Base-by-base conservation (phyloP, 495 filamentous ascomycete genomes). In the Bacidia rubella region DNA sequence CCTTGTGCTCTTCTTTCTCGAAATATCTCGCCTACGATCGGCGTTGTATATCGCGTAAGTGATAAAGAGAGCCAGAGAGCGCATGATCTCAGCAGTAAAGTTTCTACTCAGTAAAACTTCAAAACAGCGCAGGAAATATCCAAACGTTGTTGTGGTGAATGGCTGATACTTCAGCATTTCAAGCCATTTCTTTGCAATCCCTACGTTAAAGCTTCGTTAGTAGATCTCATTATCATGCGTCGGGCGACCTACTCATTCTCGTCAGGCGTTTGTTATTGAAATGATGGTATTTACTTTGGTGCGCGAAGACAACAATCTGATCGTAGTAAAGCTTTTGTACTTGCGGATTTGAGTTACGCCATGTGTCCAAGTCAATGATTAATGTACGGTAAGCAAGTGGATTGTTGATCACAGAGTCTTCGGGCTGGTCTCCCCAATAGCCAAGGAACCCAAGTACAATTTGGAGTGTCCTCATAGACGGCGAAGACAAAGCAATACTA, bases 361-460 rank as follows among this genome's bases (percentile, higher is more conserved):
- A 98, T 35, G 83, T 78, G 57, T 97, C 90, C 58, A 87, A 79
- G 67, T 98, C 92, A 40, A 97, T 85, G 21, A 98, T 71, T 26
- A 98, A 74, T 40, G 95, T 78, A 44, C 93, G 79, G 66, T 95
- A 97, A 2, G 92, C 92, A 29, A 98, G 72, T 1, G 92, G 89
- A 61, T 98, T 98, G 56, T 90, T 85, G 64, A 98, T 94, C 56
- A 96, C 83, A 11, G 88, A 94, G 40, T 86, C 81, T 56, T 84
- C 78, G 15, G 87, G 85, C 47, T 80, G 74, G 48, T 80, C 70
- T 59, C 79, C 79, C 26, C 86, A 77, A 63, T 90, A 97, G 2
- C 92, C 92, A 49, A 96, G 79, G 63, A 96, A 97, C 20, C 73
- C 75, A 32, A 98, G 74, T 25, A 95, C 80, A 42, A 87, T 66